A percentile compares a stretch with the other conserved stretches of the same genome.
phyloP scores from a whole-genome alignment of 1,284 basidiomycete genomes.

The Jaminaea rosea region DNA sequence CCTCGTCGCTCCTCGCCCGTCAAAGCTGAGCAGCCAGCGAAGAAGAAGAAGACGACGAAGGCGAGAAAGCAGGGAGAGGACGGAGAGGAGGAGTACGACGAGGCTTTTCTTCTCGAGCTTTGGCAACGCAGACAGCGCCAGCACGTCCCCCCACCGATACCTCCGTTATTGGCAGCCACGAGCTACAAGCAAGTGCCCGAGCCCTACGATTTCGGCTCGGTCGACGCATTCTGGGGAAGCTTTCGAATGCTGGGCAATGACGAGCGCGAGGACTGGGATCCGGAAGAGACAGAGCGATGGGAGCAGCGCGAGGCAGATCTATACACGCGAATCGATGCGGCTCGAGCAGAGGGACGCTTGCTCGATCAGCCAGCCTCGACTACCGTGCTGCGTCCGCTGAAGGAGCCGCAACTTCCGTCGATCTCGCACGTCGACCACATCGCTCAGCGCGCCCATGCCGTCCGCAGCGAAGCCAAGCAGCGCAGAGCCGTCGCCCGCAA shows the following conservation, averaged over 20 bases:
- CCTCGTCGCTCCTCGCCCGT: not conserved
- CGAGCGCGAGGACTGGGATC: not conserved
- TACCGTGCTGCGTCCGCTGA: not conserved
- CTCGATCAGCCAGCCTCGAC: not conserved
- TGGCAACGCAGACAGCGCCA: not conserved
- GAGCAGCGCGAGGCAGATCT: not conserved
- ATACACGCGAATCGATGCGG: not conserved
- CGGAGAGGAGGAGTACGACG: too few species aligned
- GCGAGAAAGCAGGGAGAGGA: too few species aligned
- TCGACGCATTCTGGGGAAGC: not conserved
- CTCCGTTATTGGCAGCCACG: not conserved
- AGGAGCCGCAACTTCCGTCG: not conserved
- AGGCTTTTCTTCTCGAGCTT: not conserved
- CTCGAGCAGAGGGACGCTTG: not conserved
- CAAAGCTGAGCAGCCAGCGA: too few species aligned
- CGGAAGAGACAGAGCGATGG: not conserved
- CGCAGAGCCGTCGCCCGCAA: constrained; percentile 48
- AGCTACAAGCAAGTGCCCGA: not conserved
- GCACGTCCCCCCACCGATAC: not conserved
- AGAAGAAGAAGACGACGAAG: too few species aligned
- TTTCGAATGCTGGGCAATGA: not conserved
- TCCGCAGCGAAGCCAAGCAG: constrained; percentile 41
- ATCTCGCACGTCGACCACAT: constrained; percentile 16
- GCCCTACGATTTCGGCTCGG: not conserved
- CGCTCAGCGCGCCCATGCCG: constrained; percentile 13